Conservation (phyloP, 306 rosid genomes). For the Astragalus membranaceus region DNA sequence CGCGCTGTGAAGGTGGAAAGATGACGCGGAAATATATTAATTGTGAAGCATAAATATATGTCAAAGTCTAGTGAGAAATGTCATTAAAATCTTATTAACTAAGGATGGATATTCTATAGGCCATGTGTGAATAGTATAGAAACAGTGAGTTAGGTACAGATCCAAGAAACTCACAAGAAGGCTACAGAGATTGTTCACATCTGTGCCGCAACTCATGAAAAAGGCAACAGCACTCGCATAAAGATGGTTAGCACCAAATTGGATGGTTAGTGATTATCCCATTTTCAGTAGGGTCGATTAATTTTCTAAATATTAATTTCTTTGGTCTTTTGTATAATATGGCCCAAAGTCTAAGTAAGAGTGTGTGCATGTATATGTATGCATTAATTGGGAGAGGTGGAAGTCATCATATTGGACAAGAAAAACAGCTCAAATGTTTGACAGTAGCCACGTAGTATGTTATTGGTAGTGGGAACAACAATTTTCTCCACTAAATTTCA, state of each 20-base stretch:
- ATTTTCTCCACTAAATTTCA: slow-evolving; percentile 29
- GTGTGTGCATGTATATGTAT: slow-evolving; percentile 27
- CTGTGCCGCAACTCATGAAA: slow-evolving; percentile 8
- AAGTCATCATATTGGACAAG: slow-evolving; percentile 9
- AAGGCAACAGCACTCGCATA: neutral
- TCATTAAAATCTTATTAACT: slow-evolving; percentile 21
- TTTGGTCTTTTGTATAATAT: neutral
- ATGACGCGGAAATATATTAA: no score
- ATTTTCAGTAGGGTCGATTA: neutral
- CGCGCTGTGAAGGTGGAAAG: slow-evolving; percentile 49
- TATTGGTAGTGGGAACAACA: slow-evolving; percentile 28
- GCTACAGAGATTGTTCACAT: slow-evolving; percentile 4
- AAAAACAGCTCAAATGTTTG: neutral
- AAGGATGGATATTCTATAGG: slow-evolving; percentile 15
- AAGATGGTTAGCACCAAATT: slow-evolving; percentile 28
- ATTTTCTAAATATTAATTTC: slow-evolving; percentile 2
- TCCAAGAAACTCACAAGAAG: slow-evolving; percentile 20
- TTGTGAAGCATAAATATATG: slow-evolving; percentile 32
- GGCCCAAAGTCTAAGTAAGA: neutral
- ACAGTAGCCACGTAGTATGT: neutral
- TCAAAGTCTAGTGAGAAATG: slow-evolving; percentile 46
- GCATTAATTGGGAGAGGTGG: slow-evolving; percentile 16
- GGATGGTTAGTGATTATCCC: slow-evolving; percentile 15
- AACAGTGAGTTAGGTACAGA: neutral
- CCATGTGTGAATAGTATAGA: slow-evolving; percentile 1